A percentile compares a stretch with the other conserved stretches of the same genome.
These are phyloP conservation scores for Cladosporium sp. DNA, from an alignment of 2,329 filamentous ascomycete species.

Conservation along the genomic window DNA sequence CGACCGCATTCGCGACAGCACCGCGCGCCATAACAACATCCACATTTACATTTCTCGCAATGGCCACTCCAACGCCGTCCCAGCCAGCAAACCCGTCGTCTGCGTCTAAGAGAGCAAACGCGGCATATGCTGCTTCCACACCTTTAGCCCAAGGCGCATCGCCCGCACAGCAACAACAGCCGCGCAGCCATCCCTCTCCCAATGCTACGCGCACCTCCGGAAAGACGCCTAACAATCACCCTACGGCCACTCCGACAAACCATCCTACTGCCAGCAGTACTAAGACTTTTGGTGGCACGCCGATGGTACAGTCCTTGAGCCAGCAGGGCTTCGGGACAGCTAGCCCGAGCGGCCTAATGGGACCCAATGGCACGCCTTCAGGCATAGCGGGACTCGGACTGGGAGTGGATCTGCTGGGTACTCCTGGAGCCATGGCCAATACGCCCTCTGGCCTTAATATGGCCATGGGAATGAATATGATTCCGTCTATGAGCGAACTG, in stretches of 20 bases:
- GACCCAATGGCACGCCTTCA: slow-evolving; percentile 27
- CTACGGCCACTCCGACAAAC: slow-evolving; percentile 25
- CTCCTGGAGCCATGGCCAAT: slow-evolving; percentile 38
- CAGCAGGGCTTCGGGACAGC: slow-evolving; percentile 23
- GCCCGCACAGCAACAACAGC: slow-evolving; percentile 27
- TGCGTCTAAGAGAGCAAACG: slow-evolving; percentile 26
- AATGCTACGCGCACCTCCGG: slow-evolving; percentile 28
- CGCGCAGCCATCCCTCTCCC: slow-evolving; percentile 26
- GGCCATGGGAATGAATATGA: slow-evolving; percentile 32
- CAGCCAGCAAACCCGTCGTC: slow-evolving; percentile 21
- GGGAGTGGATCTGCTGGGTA: slow-evolving; percentile 29
- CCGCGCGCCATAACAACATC: too few species aligned
- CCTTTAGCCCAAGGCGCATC: slow-evolving; percentile 39
- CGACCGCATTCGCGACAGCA: too few species aligned
- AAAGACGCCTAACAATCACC: slow-evolving; percentile 35
- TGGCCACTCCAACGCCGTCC: slow-evolving; percentile 26
- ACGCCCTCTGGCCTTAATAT: slow-evolving; percentile 20
- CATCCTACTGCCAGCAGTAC: slow-evolving; percentile 17
- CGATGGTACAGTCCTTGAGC: slow-evolving; percentile 32
- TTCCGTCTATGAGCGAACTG: slow-evolving; percentile 38
- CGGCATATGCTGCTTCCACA: slow-evolving; percentile 23
- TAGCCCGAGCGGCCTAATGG: slow-evolving; percentile 23
- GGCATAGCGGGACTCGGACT: slow-evolving; percentile 24
- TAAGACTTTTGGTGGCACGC: slow-evolving; percentile 28
- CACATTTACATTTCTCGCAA: slow-evolving; percentile 5